Base-by-base conservation (phyloP, 1,139 yeast genomes). In the Hemisphaericaspora lyxosophila region DNA sequence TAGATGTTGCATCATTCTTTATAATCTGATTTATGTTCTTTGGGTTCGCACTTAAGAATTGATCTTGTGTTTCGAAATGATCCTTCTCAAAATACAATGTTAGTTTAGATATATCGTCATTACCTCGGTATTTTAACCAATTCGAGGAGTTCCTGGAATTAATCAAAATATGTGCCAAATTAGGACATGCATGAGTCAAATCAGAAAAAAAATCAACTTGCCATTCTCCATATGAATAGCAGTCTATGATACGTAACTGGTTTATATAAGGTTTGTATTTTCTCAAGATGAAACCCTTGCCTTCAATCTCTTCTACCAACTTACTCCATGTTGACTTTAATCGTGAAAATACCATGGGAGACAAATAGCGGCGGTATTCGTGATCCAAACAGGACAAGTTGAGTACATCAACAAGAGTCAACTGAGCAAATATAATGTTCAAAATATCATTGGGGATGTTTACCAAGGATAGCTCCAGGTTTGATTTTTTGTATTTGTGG, bases 161-260 rank as follows among this genome's bases (percentile, higher is more conserved):
- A 16, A 70, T 52, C 4, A 50, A 43, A 5, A 69, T 47, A 18
- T 43, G 49, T 7, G 40, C 38, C 13, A 68, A 49, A 3, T 47
- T 25, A 0, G 65, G 64, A 16, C 65, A 50, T 17, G 41, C 25
- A 2, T 39, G 44, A 4, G 61, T 44, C 11, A 56, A 44, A 30
- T 37, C 44, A 11, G 51, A 48, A 31, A 69, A 59, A 12, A 64
- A 40, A 40, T 67, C 69, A 16, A 57, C 46, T 34, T 67, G 68
- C 70, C 74, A 70, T 43, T 70, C 76, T 4, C 71, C 72, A 43
- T 59, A 65, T 4, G 73, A 57, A 43, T 62, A 62, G 40, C 58
- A 54, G 39, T 66, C 69, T 5, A 55, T 40, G 13, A 70, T 60
- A 5, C 71, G 50, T 15, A 70, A 27, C 31, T 51, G 50, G 2